Percentiles rank a stretch among this genome's conserved stretches.
These are phyloP conservation scores for Beauveria varroae DNA, from an alignment of 2,329 filamentous ascomycete genomes.

Conservation along the genomic window DNA sequence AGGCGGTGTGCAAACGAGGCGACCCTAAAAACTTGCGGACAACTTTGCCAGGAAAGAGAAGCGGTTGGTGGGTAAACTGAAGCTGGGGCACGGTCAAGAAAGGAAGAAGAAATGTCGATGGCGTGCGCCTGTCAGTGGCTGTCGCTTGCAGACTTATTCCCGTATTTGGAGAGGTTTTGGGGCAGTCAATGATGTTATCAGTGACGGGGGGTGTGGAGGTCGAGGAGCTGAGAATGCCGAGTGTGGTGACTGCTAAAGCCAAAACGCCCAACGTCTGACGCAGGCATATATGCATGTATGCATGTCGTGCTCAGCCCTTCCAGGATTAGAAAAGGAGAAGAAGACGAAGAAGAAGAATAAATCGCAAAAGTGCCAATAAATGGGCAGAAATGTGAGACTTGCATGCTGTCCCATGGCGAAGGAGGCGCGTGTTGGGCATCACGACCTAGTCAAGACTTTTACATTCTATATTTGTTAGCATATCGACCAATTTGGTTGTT, in stretches of 20 bases:
- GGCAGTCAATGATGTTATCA: neutral
- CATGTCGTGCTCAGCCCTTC: constrained; percentile 8
- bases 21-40: too few relatives aligned
- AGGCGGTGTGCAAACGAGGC: neutral
- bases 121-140: neutral
- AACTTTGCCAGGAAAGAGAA: too few relatives aligned
- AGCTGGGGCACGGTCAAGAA: neutral
- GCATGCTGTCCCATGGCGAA: too few relatives aligned
- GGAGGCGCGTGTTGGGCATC: too few relatives aligned
- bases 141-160: neutral
- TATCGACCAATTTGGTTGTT: too few relatives aligned
- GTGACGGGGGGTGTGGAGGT: neutral
- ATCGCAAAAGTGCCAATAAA: neutral
- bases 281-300: constrained; percentile 3
- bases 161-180: neutral
- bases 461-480: too few relatives aligned
- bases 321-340: neutral
- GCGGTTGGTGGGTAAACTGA: neutral
- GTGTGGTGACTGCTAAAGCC: neutral
- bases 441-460: too few relatives aligned
- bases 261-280: neutral
- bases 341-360: neutral
- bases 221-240: neutral
- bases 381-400: neutral
- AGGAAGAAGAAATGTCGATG: neutral